Percentiles rank a stretch among this genome's conserved stretches.
These are phyloP conservation scores for Cryptococcus sp. DNA, from an alignment of 1,284 basidiomycete genomes.

Conservation along the genomic window DNA sequence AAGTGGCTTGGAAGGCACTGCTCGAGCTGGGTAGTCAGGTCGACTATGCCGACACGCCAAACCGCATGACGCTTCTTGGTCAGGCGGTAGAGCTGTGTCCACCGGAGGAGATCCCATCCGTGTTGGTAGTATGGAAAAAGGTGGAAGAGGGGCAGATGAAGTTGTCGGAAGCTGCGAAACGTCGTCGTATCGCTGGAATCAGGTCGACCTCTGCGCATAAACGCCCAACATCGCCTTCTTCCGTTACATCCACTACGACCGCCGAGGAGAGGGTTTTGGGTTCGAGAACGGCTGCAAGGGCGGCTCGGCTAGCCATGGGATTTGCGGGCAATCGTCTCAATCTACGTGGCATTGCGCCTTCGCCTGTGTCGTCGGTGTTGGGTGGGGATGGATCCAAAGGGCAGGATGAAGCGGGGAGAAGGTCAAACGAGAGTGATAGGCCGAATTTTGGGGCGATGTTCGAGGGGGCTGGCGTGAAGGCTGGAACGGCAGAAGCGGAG, in stretches of 20 bases:
- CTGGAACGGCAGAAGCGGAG: constrained; percentile 24
- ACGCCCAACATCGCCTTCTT: constrained; percentile 6
- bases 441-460: constrained; percentile 20
- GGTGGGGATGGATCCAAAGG: no score
- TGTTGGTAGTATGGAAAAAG: constrained; percentile 65
- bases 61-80: constrained; percentile 68
- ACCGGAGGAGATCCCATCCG: constrained; percentile 63
- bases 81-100: constrained; percentile 83
- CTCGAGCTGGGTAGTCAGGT: constrained; percentile 62
- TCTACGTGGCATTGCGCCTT: constrained; percentile 5
- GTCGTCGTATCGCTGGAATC: constrained; percentile 19
- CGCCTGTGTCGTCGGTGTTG: no score
- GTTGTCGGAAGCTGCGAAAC: constrained; percentile 23
- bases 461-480: constrained; percentile 15
- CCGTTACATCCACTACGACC: not conserved
- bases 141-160: constrained; percentile 39
- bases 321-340: constrained; percentile 10
- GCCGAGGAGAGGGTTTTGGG: constrained; percentile 37
- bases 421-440: constrained; percentile 9
- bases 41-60: constrained; percentile 62
- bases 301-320: constrained; percentile 35
- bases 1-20: constrained; percentile 49
- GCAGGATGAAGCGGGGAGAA: not conserved
- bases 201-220: constrained; percentile 3
- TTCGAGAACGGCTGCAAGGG: constrained; percentile 39